Conservation (phyloP, 805 yeast species). For the Wickerhamiella cacticola region DNA sequence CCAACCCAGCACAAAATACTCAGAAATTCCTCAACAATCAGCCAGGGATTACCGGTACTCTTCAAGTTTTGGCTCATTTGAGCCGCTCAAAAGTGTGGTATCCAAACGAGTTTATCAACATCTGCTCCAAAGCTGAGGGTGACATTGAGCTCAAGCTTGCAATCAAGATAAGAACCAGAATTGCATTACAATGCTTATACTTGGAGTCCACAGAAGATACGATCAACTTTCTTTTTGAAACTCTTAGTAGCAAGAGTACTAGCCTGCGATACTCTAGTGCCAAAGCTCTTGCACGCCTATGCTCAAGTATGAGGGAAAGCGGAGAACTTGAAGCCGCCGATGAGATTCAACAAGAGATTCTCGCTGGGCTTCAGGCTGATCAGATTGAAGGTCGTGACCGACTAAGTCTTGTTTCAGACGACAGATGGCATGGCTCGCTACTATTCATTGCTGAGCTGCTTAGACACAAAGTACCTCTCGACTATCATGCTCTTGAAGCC, state of each 20-base stretch:
- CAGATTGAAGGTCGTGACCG: slow-evolving; percentile 10
- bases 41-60: slow-evolving; percentile 26
- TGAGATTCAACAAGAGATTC: slow-evolving; percentile 27
- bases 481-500: slow-evolving; percentile 14
- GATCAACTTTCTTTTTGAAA: slow-evolving; percentile 6
- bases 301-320: slow-evolving; percentile 23
- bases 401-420: slow-evolving; percentile 30
- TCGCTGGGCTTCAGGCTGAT: slow-evolving; percentile 21
- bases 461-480: slow-evolving; percentile 12
- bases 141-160: neutral
- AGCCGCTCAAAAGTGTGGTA: slow-evolving; percentile 25
- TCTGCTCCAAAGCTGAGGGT: slow-evolving; percentile 7
- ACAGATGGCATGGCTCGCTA: slow-evolving; percentile 47
- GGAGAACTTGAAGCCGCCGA: slow-evolving; percentile 24
- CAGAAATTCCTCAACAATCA: slow-evolving; percentile 26
- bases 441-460: slow-evolving; percentile 43
- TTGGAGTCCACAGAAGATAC: neutral
- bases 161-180: slow-evolving; percentile 3
- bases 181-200: neutral
- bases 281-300: slow-evolving; percentile 48
- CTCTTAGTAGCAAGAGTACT: slow-evolving; percentile 9
- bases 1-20: slow-evolving; percentile 29
- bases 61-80: slow-evolving; percentile 34
- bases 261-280: slow-evolving; percentile 31
- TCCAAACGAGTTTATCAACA: slow-evolving; percentile 16